These are phyloP conservation scores for Thielaviopsis punctulata DNA, from an alignment of 2,329 filamentous ascomycete species.

Conservation along the genomic window DNA sequence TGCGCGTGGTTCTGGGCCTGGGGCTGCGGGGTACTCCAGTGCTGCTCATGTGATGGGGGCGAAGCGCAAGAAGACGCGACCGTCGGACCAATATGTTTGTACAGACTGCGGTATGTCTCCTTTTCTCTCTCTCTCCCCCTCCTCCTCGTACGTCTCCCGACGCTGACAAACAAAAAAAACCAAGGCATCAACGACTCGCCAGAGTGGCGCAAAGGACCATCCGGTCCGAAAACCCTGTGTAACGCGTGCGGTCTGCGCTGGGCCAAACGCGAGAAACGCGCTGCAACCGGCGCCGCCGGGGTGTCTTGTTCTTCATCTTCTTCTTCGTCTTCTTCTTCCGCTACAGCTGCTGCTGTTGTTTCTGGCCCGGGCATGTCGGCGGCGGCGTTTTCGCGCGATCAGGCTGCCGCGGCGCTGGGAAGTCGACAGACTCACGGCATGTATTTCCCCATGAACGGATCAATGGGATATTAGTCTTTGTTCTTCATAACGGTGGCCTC, in stretches of 20 bases:
- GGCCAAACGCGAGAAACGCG: constrained; percentile 71
- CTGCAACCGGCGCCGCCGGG: constrained; percentile 14
- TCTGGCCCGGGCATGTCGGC: too few relatives aligned
- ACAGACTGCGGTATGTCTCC: constrained; percentile 62
- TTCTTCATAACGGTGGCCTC: too few relatives aligned
- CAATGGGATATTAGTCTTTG: background rate
- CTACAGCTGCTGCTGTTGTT: too few relatives aligned
- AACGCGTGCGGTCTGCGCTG: constrained; percentile 76
- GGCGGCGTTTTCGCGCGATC: too few relatives aligned
- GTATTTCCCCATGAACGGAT: background rate
- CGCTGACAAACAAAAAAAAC: background rate
- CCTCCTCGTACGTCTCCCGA: background rate
- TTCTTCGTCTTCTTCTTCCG: too few relatives aligned
- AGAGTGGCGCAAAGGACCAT: constrained; percentile 90
- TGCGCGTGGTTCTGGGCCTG: too few relatives aligned
- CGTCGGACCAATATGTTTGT: constrained; percentile 78
- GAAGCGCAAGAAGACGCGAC: constrained; percentile 78
- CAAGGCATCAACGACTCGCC: constrained; percentile 71
- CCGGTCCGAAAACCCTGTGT: constrained; percentile 83
- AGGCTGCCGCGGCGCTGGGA: too few relatives aligned
- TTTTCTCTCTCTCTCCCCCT: background rate
- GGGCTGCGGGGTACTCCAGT: background rate
- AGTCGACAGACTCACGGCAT: background rate
- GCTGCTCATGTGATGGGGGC: background rate
- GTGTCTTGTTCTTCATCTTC: background rate